These are phyloP conservation scores for Pugionium cornutum DNA, from an alignment of 345 rosid species.

Conservation along the genomic window DNA sequence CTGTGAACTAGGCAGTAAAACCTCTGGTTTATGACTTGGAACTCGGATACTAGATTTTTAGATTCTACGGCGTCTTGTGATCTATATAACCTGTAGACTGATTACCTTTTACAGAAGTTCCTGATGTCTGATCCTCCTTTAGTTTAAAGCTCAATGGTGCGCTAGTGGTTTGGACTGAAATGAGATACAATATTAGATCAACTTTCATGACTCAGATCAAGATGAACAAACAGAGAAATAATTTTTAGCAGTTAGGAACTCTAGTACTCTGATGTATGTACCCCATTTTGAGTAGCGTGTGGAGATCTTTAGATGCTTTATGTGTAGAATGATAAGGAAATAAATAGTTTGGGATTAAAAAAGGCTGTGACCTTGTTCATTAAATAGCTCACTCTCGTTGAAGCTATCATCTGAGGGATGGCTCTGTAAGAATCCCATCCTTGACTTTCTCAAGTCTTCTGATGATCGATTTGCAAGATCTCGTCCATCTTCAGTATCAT, in stretches of 20 bases:
- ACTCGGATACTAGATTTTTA: background rate
- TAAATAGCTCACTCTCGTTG: conserved; percentile 71
- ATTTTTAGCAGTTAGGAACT: background rate
- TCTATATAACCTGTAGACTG: background rate
- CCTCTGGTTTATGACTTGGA: background rate
- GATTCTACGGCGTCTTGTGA: conserved; percentile 4
- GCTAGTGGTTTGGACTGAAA: conserved; percentile 61
- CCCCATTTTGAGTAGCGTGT: background rate
- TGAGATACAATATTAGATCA: conserved; percentile 21
- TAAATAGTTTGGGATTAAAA: background rate
- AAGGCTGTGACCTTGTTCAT: conserved; percentile 75
- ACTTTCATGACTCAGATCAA: background rate
- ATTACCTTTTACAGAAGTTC: conserved; percentile 94
- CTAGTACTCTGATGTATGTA: background rate
- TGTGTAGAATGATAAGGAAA: conserved; percentile 4
- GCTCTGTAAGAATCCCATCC: conserved; percentile 81
- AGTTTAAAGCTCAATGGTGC: conserved; percentile 73
- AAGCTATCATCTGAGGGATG: conserved; percentile 75
- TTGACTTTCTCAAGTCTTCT: conserved; percentile 93
- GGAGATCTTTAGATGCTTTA: conserved; percentile 4
- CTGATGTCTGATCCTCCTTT: conserved; percentile 84
- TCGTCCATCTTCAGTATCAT: conserved; percentile 89
- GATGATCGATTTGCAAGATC: conserved; percentile 78
- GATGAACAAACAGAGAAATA: conserved; percentile 1
- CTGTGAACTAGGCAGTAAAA: background rate